These are phyloP conservation scores for Aquilaria agallochum DNA, from an alignment of 441 rosid species.

Conservation along the genomic window DNA sequence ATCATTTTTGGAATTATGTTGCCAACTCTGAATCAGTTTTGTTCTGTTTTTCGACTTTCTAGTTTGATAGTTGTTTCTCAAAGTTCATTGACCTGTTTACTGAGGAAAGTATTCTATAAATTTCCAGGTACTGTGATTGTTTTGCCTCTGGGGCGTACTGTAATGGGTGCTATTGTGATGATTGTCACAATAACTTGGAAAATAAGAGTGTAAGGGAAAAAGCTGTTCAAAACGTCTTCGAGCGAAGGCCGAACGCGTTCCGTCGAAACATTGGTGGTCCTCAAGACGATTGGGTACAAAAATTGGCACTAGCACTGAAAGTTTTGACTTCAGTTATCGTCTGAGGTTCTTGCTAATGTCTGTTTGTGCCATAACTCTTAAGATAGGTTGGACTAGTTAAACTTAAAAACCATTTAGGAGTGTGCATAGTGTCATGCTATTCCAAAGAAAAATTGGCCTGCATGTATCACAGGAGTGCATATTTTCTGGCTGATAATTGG, in stretches of 20 bases:
- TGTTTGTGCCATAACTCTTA: neutral
- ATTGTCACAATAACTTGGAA: slow-evolving; percentile 50
- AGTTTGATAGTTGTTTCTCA: neutral
- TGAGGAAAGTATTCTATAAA: slow-evolving; percentile 2
- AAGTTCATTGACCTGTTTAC: neutral
- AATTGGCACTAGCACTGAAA: neutral
- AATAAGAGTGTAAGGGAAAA: slow-evolving; percentile 36
- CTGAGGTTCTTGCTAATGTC: neutral
- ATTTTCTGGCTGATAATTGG: too few relatives aligned
- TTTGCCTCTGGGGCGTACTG: slow-evolving; percentile 63
- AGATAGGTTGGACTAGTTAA: neutral
- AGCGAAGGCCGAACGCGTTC: slow-evolving; percentile 60
- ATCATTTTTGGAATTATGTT: neutral
- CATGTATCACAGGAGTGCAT: neutral
- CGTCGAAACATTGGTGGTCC: slow-evolving; percentile 31
- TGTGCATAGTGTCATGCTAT: neutral
- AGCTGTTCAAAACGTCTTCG: slow-evolving; percentile 35
- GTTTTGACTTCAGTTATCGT: neutral
- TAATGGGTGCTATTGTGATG: slow-evolving; percentile 55
- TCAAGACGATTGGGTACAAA: slow-evolving; percentile 34
- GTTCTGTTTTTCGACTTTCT: neutral
- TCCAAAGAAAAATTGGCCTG: neutral
- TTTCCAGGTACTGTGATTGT: slow-evolving; percentile 67
- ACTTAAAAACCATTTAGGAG: neutral
- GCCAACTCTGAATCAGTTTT: neutral